Conservation (phyloP, 768 basidiomycete genomes). For the Leccinum aurantiacum region DNA sequence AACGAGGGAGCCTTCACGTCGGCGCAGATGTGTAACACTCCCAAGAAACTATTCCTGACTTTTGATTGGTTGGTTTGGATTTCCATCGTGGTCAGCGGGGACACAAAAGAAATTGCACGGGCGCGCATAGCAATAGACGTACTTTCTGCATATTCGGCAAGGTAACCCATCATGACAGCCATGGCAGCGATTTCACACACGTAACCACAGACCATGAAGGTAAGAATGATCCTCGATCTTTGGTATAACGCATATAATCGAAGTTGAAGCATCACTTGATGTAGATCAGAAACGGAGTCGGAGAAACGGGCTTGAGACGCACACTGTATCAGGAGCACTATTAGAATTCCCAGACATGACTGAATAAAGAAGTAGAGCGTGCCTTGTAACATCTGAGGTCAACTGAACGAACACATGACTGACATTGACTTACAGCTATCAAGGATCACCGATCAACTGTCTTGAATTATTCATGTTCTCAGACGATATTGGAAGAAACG, state of each 20-base stretch:
- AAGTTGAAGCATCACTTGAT: constrained; percentile 16
- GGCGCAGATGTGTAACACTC: constrained; percentile 6
- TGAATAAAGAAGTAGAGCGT: constrained; percentile 10
- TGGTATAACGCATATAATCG: constrained; percentile 15
- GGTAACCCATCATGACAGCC: constrained; percentile 2
- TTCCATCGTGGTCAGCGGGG: background rate
- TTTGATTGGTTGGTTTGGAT: background rate
- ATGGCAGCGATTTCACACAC: constrained; percentile 13
- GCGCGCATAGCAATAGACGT: background rate
- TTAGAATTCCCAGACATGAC: constrained; percentile 1
- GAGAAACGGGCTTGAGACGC: background rate
- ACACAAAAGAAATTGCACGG: background rate
- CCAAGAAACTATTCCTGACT: background rate
- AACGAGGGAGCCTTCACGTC: background rate
- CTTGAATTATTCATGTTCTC: background rate
- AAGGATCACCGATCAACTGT: background rate
- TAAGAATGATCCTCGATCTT: constrained; percentile 7
- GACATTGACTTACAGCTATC: constrained; percentile 11
- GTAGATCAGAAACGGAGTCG: background rate
- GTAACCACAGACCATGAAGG: constrained; percentile 10
- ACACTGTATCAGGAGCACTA: constrained; percentile 9
- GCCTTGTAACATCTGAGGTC: constrained; percentile 4
- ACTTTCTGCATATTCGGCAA: constrained; percentile 7
- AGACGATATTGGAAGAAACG: background rate
- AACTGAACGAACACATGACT: background rate